These are phyloP conservation scores for Crithidia expoeki DNA, from an alignment of 208 protist species.

Conservation along the genomic window DNA sequence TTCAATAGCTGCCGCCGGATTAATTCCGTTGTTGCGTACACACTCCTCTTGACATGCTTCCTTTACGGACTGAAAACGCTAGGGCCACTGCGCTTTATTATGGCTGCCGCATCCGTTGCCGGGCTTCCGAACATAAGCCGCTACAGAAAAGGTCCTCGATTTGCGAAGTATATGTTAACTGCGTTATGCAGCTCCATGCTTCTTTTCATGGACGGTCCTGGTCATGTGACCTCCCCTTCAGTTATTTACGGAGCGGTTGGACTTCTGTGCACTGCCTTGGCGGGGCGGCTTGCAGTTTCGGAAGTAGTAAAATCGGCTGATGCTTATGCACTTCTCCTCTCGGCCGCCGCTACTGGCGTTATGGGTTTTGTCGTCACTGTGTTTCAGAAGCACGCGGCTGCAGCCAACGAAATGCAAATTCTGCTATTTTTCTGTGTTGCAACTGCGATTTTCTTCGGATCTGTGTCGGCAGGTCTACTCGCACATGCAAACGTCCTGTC, in stretches of 20 bases:
- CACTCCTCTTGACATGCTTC: conserved; percentile 16
- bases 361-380: conserved; percentile 22
- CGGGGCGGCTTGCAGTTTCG: conserved; percentile 13
- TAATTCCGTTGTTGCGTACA: conserved; percentile 11
- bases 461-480: neutral
- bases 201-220: conserved; percentile 12
- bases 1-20: conserved; percentile 8
- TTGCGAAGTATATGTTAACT: conserved; percentile 12
- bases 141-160: conserved; percentile 7
- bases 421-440: conserved; percentile 15
- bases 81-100: conserved; percentile 21
- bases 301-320: conserved; percentile 12
- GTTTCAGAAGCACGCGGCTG: neutral
- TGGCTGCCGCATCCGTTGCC: conserved; percentile 8
- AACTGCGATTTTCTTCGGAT: neutral
- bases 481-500: neutral
- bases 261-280: conserved; percentile 6
- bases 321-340: conserved; percentile 13
- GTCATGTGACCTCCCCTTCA: neutral
- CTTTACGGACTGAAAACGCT: conserved; percentile 24
- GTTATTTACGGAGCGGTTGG: conserved; percentile 6
- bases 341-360: conserved; percentile 8
- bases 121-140: conserved; percentile 9
- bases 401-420: conserved; percentile 18
- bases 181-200: neutral